These are phyloP conservation scores for Phytopythium litorale DNA, from an alignment of 352 stramenopile species.

Conservation along the genomic window DNA sequence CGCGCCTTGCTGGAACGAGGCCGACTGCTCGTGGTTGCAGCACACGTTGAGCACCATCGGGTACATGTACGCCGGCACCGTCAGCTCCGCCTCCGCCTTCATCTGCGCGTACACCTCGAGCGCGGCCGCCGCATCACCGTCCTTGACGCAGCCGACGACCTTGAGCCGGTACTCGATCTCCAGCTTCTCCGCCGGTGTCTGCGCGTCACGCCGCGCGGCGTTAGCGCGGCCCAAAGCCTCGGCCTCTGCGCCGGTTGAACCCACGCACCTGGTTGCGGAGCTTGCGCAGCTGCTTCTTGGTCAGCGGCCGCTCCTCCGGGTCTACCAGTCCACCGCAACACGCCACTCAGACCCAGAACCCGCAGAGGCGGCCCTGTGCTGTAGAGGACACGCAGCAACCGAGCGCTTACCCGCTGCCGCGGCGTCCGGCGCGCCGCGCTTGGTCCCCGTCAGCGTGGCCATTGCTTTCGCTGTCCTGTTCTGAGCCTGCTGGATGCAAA, in stretches of 20 bases:
- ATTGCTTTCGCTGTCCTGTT: slow-evolving; percentile 21
- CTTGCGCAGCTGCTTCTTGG: slow-evolving; percentile 37
- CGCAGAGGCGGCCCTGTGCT: neutral
- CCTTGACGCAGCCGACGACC: slow-evolving; percentile 38
- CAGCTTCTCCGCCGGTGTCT: slow-evolving; percentile 43
- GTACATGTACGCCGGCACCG: slow-evolving; percentile 43
- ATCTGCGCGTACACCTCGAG: slow-evolving; percentile 54
- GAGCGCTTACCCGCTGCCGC: slow-evolving; percentile 1
- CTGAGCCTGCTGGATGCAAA: neutral
- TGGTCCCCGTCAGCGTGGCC: slow-evolving; percentile 23
- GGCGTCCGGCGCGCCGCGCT: slow-evolving; percentile 19
- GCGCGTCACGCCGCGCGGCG: neutral
- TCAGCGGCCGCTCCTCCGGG: slow-evolving; percentile 16
- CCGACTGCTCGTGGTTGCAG: slow-evolving; percentile 35
- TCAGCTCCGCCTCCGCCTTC: slow-evolving; percentile 28
- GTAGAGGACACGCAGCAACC: neutral
- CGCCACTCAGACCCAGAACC: neutral
- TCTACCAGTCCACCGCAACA: neutral
- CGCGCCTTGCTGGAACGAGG: slow-evolving; percentile 30
- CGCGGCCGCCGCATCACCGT: slow-evolving; percentile 30
- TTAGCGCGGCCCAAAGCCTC: neutral
- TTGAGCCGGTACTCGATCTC: slow-evolving; percentile 34
- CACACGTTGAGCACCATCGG: slow-evolving; percentile 62
- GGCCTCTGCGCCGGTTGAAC: neutral
- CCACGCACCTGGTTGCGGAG: slow-evolving; percentile 49